Conservation (phyloP, 192 early-diverging fungal genomes). For the Umbelopsis sp. region DNA sequence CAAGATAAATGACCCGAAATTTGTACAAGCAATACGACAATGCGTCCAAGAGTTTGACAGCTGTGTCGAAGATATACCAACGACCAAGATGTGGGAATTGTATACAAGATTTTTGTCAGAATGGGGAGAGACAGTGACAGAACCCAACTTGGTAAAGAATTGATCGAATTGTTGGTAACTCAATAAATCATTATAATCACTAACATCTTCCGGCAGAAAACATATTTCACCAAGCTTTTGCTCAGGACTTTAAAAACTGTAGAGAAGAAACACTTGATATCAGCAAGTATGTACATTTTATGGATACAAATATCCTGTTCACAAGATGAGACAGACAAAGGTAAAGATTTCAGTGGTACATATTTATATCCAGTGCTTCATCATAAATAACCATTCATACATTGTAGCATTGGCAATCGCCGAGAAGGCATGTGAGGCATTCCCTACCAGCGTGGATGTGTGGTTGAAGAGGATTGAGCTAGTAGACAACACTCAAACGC, state of each 20-base stretch:
- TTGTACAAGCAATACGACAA: slow-evolving; percentile 27
- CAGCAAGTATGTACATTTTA: slow-evolving; percentile 53
- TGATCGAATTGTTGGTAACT: background rate
- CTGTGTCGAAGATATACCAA: slow-evolving; percentile 36
- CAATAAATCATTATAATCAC: slow-evolving; percentile 13
- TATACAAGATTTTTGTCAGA: slow-evolving; percentile 65
- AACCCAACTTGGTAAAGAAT: slow-evolving; percentile 56
- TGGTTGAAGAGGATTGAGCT: slow-evolving; percentile 44
- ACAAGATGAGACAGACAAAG: slow-evolving; percentile 6
- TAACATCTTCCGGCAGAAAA: slow-evolving; percentile 39
- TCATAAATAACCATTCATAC: no score
- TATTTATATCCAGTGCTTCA: no score
- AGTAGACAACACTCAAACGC: slow-evolving; percentile 2
- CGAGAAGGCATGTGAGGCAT: slow-evolving; percentile 32
- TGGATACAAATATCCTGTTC: slow-evolving; percentile 46
- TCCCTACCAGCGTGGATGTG: slow-evolving; percentile 43
- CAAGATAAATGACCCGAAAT: slow-evolving; percentile 31
- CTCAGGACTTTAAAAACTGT: slow-evolving; percentile 51
- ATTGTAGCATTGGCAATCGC: slow-evolving; percentile 32
- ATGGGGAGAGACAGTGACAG: slow-evolving; percentile 44
- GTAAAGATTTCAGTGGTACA: background rate
- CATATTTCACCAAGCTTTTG: slow-evolving; percentile 63
- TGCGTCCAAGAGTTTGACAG: slow-evolving; percentile 58
- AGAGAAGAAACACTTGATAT: slow-evolving; percentile 40
- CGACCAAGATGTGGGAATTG: slow-evolving; percentile 58